Conservation (phyloP, 306 rosid species). For the Vigna trinervia region DNA sequence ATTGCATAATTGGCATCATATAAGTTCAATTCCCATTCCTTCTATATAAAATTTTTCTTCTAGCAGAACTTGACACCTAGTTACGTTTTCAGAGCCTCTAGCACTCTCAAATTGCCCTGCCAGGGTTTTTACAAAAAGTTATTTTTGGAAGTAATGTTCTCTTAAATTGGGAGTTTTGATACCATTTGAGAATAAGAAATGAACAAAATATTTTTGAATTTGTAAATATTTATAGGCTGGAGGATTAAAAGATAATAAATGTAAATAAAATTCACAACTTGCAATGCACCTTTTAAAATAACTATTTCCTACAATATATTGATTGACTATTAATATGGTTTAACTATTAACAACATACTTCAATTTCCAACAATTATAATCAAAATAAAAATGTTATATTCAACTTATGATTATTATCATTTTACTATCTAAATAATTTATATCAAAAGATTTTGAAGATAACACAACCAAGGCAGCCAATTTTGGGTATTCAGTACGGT, state of each 20-base stretch:
- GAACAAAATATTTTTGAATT: background rate
- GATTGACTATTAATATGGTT: constrained; percentile 5
- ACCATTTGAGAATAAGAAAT: background rate
- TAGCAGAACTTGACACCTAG: background rate
- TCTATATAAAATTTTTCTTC: too few relatives aligned
- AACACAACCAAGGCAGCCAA: background rate
- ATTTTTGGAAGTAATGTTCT: background rate
- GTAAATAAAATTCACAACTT: background rate
- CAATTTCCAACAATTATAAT: background rate
- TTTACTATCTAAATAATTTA: background rate
- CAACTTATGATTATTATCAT: background rate
- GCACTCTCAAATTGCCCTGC: background rate
- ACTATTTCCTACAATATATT: background rate
- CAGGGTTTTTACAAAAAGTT: background rate
- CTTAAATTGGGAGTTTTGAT: background rate
- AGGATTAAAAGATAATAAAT: background rate
- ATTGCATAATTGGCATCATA: background rate
- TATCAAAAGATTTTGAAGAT: background rate
- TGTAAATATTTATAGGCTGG: background rate
- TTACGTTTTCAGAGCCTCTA: background rate
- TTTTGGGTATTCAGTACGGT: background rate
- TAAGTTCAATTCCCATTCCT: background rate
- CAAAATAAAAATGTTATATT: background rate
- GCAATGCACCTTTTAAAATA: background rate
- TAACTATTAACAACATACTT: background rate